These are phyloP conservation scores for Globisporangium camurandrum DNA, from an alignment of 352 stramenopile genomes.

Conservation along the genomic window DNA sequence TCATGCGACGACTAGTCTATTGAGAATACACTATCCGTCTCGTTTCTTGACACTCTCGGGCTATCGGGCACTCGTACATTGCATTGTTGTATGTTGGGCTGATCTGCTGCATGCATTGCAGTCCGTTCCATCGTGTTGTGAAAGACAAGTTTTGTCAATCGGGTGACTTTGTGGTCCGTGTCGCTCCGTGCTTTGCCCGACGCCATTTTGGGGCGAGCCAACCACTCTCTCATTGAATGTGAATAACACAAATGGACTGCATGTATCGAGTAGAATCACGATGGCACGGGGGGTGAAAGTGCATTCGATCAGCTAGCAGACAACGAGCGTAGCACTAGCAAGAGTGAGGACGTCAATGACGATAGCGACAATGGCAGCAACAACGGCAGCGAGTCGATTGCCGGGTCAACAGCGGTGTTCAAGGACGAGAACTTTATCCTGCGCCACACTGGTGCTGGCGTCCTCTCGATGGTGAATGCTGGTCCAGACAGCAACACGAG, in stretches of 20 bases:
- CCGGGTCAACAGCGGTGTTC: slow-evolving; percentile 45
- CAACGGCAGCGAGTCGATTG: neutral
- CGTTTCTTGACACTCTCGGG: neutral
- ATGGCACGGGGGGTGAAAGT: slow-evolving; percentile 73
- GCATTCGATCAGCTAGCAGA: slow-evolving; percentile 64
- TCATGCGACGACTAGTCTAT: slow-evolving; percentile 3
- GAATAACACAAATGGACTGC: neutral
- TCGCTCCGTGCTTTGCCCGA: too few species aligned
- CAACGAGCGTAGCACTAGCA: too few species aligned
- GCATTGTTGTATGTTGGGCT: neutral
- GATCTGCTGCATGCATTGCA: too few species aligned
- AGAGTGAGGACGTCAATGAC: slow-evolving; percentile 5
- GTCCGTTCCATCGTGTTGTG: slow-evolving; percentile 90
- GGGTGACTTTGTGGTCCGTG: slow-evolving; percentile 82
- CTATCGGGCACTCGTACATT: neutral
- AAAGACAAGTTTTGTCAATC: slow-evolving; percentile 87
- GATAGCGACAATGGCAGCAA: slow-evolving; percentile 8
- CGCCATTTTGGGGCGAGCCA: neutral
- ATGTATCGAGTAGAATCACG: slow-evolving; percentile 34
- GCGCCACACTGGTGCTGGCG: slow-evolving; percentile 74
- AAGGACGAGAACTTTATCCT: slow-evolving; percentile 94
- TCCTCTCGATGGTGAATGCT: slow-evolving; percentile 93
- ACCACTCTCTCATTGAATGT: slow-evolving; percentile 22
- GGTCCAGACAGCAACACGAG: slow-evolving; percentile 93
- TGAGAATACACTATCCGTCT: too few species aligned